Evolutionary conservation across 495 filamentous ascomycete genomes (phyloP), one percentile per base, ranked within the genome.

Genomic region (Sabuloglossum arenarium): DNA sequence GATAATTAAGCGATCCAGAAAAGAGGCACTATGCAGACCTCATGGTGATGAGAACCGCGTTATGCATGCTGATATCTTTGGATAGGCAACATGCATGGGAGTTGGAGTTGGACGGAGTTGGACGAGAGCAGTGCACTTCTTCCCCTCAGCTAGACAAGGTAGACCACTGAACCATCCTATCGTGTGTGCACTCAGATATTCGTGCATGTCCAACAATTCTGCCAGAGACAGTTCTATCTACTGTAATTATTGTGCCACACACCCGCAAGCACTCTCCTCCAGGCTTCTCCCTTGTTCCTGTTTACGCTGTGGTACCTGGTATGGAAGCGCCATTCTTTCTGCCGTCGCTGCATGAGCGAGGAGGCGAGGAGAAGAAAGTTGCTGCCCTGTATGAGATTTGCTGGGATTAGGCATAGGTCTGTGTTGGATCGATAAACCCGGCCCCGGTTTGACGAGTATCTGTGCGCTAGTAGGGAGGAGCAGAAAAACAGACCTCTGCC

Each of bases 21-120:
- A 21, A 21, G 39, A 43, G 39, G 73, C 56, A 72, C 74, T 39
- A 47, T 47, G 45, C 45, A n/a, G 45, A 23, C 25, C 14, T 6
- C 47, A 29, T n/a, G 16, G 47, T 51, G 47, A 51, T 51, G 47
- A 19, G 24, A 51, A 51, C 47, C 47, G 47, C 47, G 47, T 51
- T 3, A 5, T 51, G 47, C 47, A 47, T 9, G 45, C 9, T 27
- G 21, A 24, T 27, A 47, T 47, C 45, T 47, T 9, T 14, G 34
- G 34, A 37, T 6, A 37, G 12, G 34, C 12, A 37, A 14, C 34
- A 37, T 37, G 34, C 34, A 37, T n/a, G n/a, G n/a, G n/a, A n/a
- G n/a, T n/a, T n/a, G n/a, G n/a, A n/a, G n/a, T n/a, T n/a, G n/a
- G n/a, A n/a, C n/a, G n/a, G n/a, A n/a, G n/a, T n/a, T n/a, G n/a